These are phyloP conservation scores for Populus deltoides DNA, from an alignment of 345 rosid genomes.

Conservation along the genomic window DNA sequence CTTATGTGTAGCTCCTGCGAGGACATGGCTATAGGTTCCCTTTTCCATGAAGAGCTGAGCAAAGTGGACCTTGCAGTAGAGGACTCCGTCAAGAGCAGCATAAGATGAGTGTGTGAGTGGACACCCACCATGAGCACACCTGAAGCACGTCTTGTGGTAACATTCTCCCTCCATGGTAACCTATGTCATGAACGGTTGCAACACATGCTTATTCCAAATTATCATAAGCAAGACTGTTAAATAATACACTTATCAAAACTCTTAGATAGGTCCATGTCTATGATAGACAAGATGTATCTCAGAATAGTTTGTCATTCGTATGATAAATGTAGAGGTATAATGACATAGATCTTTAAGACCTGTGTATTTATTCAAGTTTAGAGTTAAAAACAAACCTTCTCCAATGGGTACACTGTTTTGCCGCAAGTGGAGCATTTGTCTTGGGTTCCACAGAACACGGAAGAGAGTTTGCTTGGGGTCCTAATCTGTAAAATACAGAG, in stretches of 20 bases:
- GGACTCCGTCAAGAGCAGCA: slow-evolving; percentile 70
- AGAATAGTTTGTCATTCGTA: background rate
- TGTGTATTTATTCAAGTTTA: background rate
- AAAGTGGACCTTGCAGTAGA: slow-evolving; percentile 87
- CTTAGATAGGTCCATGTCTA: background rate
- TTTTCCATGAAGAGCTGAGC: slow-evolving; percentile 87
- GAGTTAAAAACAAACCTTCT: slow-evolving; percentile 49
- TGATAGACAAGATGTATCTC: background rate
- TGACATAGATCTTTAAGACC: background rate
- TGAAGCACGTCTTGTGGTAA: slow-evolving; percentile 89
- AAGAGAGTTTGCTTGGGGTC: slow-evolving; percentile 68
- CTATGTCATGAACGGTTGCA: slow-evolving; percentile 24
- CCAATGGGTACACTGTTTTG: slow-evolving; percentile 80
- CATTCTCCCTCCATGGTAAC: slow-evolving; percentile 80
- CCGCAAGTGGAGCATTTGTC: slow-evolving; percentile 72
- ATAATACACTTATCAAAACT: background rate
- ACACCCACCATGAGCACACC: slow-evolving; percentile 79
- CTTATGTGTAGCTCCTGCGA: slow-evolving; percentile 62
- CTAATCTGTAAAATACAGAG: slow-evolving; percentile 40
- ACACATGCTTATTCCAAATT: background rate
- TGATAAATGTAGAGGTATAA: background rate
- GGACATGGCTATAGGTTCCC: slow-evolving; percentile 84
- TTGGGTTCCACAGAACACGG: slow-evolving; percentile 74
- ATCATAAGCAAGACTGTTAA: background rate
- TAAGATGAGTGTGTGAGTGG: slow-evolving; percentile 65